Base-by-base conservation (phyloP, 1,139 yeast genomes). In the Yarrowia galli region DNA sequence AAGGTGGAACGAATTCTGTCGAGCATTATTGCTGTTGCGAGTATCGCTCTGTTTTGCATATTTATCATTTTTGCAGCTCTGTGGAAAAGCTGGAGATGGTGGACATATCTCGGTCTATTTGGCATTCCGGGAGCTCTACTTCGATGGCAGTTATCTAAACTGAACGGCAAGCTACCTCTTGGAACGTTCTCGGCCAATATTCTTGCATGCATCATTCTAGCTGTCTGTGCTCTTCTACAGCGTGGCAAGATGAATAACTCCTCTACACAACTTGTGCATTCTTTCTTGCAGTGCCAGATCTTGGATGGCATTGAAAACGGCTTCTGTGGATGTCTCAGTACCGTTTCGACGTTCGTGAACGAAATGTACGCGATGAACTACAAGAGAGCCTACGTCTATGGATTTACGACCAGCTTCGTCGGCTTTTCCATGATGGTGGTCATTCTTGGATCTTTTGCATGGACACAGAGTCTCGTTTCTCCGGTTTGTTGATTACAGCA, bases 141-240 rank as follows among this genome's bases (percentile, higher is more conserved):
- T 2, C 79, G 98, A 61, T 91, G 77, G 75, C 82, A 48, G 28
- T n/a, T 61, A 8, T 61, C 66, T 5, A 46, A 61, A 18, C 46
- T 61, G 4, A 61, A 61, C 35, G 56, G 46, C 2, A 58, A 43
- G 25, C 12, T 61, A 23, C 66, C 66, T 2, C 18, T 46, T 3
- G 98, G 98, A 0, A 93, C 99, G 0, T 89, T 88, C 70, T 60
- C 82, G 0, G 92, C 90, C 10, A 93, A 93, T 75, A 71, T 85
- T 1, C 23, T 80, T 0, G 97, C 93, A 0, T 82, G 89, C 0
- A 63, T 83, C 0, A 64, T 91, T 0, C 75, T 90, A n/a, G 86
- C 89, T 0, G 77, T 88, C 0, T 76, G 89, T 49, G 80, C 82
- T 1, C 69, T 92, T 1, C 70, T 90, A 6, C 64, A 69, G 16